Evolutionary conservation across 2,329 filamentous ascomycete genomes (phyloP), one percentile per base, ranked within the genome.

Genomic region (Aspergillus sp.): DNA sequence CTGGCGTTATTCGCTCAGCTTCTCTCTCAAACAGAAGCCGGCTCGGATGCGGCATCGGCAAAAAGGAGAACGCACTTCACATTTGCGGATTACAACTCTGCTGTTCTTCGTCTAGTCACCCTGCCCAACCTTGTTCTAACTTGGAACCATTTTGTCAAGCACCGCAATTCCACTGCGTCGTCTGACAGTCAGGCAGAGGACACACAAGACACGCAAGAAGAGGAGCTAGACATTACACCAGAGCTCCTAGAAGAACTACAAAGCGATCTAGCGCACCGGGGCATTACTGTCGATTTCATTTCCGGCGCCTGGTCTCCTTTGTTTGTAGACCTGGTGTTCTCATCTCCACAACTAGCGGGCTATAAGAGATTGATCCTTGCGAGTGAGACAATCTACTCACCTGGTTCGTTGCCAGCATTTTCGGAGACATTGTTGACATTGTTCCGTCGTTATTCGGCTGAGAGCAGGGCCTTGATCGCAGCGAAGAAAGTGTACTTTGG

Each of bases 401-500:
- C 84, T 0, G 68, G 76, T 1, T 81, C 81, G 1, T 73, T 86
- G 26, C 64, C 60, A 1, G 74, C 80, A 0, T 88, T 88, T 66
- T 81, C 84, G 0, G 79, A 83, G 41, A 80, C 82, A 1, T 68
- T 88, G 44, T 64, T 81, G 8, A 73, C 66, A 6, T 62, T 87
- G 24, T 70, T 87, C 62, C 80, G 59, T 69, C 76, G 67, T 71
- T 69, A 65, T n/a, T 62, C 41, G 30, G 59, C 53, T 4, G 58
- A 48, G 38, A 68, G 69, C 38, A 83, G 79, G 62, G 82, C 83
- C 2, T 73, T 87, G 56, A 76, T 88, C 5, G 85, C 83, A 8
- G 85, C 85, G 2, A 88, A 88, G 72, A 78, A 82, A 61, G 81
- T 88, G 41, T 88, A 88, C 71, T 88, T 88, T 66, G 85, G 85